Base-by-base conservation (phyloP, 352 stramenopile species). In the Globisporangium takayamanum region DNA sequence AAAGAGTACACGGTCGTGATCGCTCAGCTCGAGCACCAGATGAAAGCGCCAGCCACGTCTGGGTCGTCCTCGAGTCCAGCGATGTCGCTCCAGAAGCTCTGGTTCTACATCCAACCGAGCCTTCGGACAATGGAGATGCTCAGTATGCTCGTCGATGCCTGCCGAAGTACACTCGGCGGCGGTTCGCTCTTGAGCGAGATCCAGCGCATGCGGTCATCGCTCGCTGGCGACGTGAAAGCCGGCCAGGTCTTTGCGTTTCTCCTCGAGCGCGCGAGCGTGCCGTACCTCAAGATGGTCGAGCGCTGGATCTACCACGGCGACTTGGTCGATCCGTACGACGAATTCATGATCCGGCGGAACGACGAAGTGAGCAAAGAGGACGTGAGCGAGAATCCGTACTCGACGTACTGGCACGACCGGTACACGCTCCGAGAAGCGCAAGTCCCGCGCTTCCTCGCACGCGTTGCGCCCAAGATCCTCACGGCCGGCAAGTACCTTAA, bases 1-100 rank as follows among this genome's bases (percentile, higher is more conserved):
- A 89, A 95, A 59, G 92, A 99, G 62, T 98, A 98, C 71, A 87
- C 89, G 46, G 85, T 92, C 41, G 95, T 98, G 67, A 80, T 98
- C 33, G 81, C 80, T 1, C 88, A 97, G 55, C 65, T 98, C 7
- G 92, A 98, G 64, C 73, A 87, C 37, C 78, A 88, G 55, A 74
- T 86, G 67, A 81, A 84, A 44, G 60, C 51, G 36, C 11, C 53
- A 16, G 52, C 69, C 18, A 53, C 65, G 6, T 15, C 33, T 33
- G 55, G 42, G 14, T 36, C 59, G 25, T 33, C 28, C 28, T 8
- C 44, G 44, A 25, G 15, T 18, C 11, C n/a, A 20, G 20, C 15
- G 8, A 84, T 96, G 41, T 96, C 84, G 2, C 80, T 98, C 33
- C 94, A 97, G 46, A 93, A 94, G 55, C 68, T 98, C 22, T 97